Conservation (phyloP, 441 rosid genomes). For the Corymbia citriodora region DNA sequence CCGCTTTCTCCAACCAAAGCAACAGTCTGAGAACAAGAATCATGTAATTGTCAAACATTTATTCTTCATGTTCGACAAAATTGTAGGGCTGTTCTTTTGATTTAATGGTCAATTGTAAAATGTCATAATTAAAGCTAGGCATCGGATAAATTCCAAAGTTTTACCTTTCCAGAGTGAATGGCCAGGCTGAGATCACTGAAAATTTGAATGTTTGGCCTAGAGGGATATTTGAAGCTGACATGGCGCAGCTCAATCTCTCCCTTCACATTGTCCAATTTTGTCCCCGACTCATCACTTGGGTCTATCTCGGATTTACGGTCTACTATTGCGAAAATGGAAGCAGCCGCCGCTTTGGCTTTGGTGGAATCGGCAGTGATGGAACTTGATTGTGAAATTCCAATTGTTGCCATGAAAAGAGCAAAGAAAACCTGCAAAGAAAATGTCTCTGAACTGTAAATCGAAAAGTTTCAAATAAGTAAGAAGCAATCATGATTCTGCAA, state of each 20-base stretch:
- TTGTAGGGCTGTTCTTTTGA: not conserved
- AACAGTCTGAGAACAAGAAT: not conserved
- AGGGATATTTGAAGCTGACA: not conserved
- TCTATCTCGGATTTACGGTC: not conserved
- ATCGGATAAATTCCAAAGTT: not conserved
- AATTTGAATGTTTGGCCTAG: not conserved
- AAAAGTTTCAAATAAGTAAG: not conserved
- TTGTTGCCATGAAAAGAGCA: not conserved
- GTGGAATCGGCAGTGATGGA: not conserved
- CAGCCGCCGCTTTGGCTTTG: not conserved
- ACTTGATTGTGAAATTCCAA: not conserved
- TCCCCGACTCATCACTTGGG: not conserved
- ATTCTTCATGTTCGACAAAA: not conserved
- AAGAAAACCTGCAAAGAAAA: not conserved
- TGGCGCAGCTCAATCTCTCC: not conserved
- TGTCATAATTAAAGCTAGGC: not conserved
- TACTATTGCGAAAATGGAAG: not conserved
- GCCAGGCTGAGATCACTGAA: not conserved
- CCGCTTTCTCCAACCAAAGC: not conserved
- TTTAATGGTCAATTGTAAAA: not conserved
- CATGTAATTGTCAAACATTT: not conserved
- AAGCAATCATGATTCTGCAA: not conserved
- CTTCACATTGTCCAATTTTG: not conserved
- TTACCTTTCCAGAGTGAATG: not conserved
- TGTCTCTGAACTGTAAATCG: not conserved